phyloP scores from a whole-genome alignment of 2,329 filamentous ascomycete genomes.

The Cytospora leucostoma region DNA sequence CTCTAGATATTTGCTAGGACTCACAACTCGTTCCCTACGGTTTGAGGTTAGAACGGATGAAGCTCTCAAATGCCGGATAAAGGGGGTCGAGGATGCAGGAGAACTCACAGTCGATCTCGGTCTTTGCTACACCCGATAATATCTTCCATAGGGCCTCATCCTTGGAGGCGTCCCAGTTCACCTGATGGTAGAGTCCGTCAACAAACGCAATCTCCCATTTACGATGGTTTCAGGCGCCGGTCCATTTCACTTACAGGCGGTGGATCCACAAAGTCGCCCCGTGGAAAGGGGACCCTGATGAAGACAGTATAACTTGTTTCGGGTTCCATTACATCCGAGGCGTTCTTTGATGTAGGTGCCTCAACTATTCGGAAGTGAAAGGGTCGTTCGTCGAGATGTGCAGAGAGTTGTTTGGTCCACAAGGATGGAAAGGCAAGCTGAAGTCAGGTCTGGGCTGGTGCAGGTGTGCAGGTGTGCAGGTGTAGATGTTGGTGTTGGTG shows the following conservation, averaged over 20 bases:
- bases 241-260: conserved; percentile 63
- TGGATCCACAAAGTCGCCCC: conserved; percentile 87
- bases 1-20: conserved; percentile 34
- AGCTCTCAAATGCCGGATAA: conserved; percentile 18
- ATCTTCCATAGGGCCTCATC: conserved; percentile 90
- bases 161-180: conserved; percentile 85
- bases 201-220: background rate
- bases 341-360: too few species aligned
- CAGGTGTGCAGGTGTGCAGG: too few species aligned
- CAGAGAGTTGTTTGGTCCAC: background rate
- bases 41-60: conserved; percentile 4
- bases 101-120: conserved; percentile 79
- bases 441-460: background rate
- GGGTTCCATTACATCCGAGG: conserved; percentile 35
- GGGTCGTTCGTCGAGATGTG: background rate
- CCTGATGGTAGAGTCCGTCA: conserved; percentile 48
- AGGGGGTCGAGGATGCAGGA: background rate
- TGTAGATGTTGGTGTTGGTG: conserved; percentile 1
- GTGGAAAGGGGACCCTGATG: conserved; percentile 83
- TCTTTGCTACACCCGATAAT: conserved; percentile 77
- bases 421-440: background rate
- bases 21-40: conserved; percentile 76
- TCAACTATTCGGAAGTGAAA: background rate
- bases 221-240: background rate
- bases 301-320: conserved; percentile 72